Conservation (phyloP, 2,329 filamentous ascomycete species). For the Pseudocercospora fuligena region DNA sequence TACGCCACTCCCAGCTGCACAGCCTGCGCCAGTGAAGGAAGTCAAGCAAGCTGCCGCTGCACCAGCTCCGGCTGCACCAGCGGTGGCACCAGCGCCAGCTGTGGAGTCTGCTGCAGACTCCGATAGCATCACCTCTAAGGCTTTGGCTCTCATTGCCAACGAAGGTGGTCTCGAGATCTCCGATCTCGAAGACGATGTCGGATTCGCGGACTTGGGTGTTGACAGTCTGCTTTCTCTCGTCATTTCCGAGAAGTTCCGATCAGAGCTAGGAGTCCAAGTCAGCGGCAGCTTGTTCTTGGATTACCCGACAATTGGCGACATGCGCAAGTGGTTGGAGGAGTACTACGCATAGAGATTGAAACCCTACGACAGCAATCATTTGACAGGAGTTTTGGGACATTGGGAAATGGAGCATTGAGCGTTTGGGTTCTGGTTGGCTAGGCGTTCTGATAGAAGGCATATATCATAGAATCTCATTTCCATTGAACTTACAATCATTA, state of each 20-base stretch:
- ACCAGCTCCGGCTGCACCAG: background rate
- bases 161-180: slow-evolving; percentile 36
- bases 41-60: slow-evolving; percentile 44
- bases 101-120: slow-evolving; percentile 51
- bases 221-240: slow-evolving; percentile 46
- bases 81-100: background rate
- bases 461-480: background rate
- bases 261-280: slow-evolving; percentile 40
- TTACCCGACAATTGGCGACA: slow-evolving; percentile 31
- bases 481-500: background rate
- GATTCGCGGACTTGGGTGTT: slow-evolving; percentile 42
- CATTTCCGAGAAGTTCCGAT: slow-evolving; percentile 41
- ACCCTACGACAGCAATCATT: background rate
- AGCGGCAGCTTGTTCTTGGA: slow-evolving; percentile 34
- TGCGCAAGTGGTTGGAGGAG: slow-evolving; percentile 20
- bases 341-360: background rate
- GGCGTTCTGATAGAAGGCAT: background rate
- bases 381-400: background rate
- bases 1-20: slow-evolving; percentile 29
- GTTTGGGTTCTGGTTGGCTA: background rate
- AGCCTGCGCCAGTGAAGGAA: slow-evolving; percentile 52
- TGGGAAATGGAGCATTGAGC: background rate
- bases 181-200: slow-evolving; percentile 34
- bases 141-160: slow-evolving; percentile 37
- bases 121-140: slow-evolving; percentile 34